These are phyloP conservation scores for Aspergillus pseudoglaucus DNA, from an alignment of 2,329 filamentous ascomycete species.

Conservation along the genomic window DNA sequence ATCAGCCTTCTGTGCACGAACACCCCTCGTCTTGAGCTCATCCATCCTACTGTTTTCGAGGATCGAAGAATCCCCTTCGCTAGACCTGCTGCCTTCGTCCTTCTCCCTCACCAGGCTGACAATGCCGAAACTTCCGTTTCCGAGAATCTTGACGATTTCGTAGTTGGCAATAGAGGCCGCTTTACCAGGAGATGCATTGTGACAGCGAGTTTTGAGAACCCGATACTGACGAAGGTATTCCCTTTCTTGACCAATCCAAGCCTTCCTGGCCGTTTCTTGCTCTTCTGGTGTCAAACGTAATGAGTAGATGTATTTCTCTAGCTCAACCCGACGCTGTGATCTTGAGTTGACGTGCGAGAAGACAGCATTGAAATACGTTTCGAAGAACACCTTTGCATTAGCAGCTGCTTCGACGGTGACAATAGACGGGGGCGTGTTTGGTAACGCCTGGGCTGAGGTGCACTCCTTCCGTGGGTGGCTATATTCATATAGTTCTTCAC, in stretches of 20 bases:
- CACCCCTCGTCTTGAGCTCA: not conserved
- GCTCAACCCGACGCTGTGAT: conserved; percentile 52
- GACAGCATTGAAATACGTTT: conserved; percentile 73
- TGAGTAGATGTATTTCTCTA: conserved; percentile 59
- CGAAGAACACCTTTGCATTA: conserved; percentile 77
- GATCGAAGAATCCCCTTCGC: not conserved
- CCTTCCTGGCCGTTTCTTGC: conserved; percentile 46
- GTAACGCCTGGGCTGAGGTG: conserved; percentile 7
- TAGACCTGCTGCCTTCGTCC: not conserved
- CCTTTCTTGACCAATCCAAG: conserved; percentile 63
- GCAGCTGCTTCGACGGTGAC: conserved; percentile 70
- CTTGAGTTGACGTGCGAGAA: conserved; percentile 54
- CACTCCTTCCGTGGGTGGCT: conserved; percentile 1
- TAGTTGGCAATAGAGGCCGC: conserved; percentile 59
- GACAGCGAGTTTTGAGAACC: conserved; percentile 59
- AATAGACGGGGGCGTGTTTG: conserved; percentile 25
- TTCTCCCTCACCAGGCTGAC: conserved; percentile 77
- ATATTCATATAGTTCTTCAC: not conserved
- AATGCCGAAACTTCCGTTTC: conserved; percentile 91
- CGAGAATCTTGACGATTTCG: conserved; percentile 72
- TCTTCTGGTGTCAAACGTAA: conserved; percentile 53
- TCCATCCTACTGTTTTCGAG: conserved; percentile 6
- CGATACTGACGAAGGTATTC: conserved; percentile 68
- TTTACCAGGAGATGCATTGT: conserved; percentile 36
- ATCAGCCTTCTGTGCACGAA: conserved; percentile 8